phyloP scores from a whole-genome alignment of 352 stramenopile genomes.

The Detonula confervacea region DNA sequence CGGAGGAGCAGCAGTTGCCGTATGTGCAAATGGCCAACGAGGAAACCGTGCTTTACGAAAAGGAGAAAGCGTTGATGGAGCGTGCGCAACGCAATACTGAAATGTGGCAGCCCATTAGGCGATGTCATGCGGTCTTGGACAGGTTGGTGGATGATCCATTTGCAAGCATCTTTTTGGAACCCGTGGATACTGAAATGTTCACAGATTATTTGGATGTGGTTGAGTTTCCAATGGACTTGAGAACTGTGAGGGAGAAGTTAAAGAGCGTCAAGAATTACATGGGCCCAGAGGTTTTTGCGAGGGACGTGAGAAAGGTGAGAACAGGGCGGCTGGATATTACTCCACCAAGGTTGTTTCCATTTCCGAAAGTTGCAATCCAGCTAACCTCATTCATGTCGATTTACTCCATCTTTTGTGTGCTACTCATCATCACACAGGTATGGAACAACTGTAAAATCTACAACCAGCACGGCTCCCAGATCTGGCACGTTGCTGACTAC shows the following conservation, averaged over 20 bases:
- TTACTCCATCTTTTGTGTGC: neutral
- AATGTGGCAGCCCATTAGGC: conserved; percentile 84
- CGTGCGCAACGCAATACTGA: conserved; percentile 80
- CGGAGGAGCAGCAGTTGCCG: conserved; percentile 70
- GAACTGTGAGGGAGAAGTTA: conserved; percentile 80
- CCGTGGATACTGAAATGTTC: conserved; percentile 82
- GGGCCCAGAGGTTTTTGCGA: conserved; percentile 81
- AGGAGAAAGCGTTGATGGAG: conserved; percentile 77
- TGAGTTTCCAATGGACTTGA: conserved; percentile 86
- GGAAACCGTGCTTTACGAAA: conserved; percentile 77
- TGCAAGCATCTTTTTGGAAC: conserved; percentile 86
- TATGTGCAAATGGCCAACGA: conserved; percentile 81
- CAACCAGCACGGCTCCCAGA: conserved; percentile 85
- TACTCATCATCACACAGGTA: conserved; percentile 52
- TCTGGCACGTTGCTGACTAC: conserved; percentile 88
- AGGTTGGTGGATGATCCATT: conserved; percentile 72
- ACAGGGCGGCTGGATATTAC: neutral
- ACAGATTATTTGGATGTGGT: conserved; percentile 87
- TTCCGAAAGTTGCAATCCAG: neutral
- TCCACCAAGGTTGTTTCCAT: neutral
- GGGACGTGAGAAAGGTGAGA: conserved; percentile 85
- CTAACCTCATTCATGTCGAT: neutral
- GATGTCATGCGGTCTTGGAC: conserved; percentile 81
- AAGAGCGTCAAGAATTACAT: conserved; percentile 80
- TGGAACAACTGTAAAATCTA: conserved; percentile 90